These are phyloP conservation scores for Cichorium intybus DNA, from an alignment of 140 eudicot genomes.

Conservation along the genomic window DNA sequence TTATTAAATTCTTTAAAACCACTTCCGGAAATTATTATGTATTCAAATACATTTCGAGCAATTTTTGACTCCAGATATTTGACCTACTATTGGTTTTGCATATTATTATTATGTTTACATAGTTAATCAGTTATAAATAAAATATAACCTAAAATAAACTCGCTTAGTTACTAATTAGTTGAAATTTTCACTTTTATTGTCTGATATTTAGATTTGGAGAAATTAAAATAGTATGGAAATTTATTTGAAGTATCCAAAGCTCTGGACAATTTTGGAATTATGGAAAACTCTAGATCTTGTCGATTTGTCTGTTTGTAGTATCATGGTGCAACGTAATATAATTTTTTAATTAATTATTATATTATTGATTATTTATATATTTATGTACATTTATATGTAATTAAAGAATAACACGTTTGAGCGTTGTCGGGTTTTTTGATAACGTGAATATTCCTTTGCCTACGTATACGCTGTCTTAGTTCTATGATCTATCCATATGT, in stretches of 20 bases:
- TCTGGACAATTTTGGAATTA: slow-evolving; percentile 16
- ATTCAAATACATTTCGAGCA: too few species aligned
- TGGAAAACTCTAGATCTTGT: slow-evolving; percentile 20
- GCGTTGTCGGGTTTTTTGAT: slow-evolving; percentile 2
- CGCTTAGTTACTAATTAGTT: too few species aligned
- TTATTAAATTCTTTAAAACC: too few species aligned
- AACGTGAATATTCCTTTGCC: slow-evolving; percentile 32
- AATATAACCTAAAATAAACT: too few species aligned
- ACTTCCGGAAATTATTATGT: too few species aligned
- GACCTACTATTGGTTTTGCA: too few species aligned
- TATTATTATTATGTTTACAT: too few species aligned
- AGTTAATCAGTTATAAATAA: too few species aligned
- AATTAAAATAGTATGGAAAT: too few species aligned
- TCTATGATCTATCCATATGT: slow-evolving; percentile 10
- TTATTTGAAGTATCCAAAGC: slow-evolving; percentile 39
- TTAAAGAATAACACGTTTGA: slow-evolving; percentile 25
- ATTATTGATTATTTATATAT: not conserved
- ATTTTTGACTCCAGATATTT: too few species aligned
- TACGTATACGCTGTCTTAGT: slow-evolving; percentile 16
- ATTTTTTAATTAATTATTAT: not conserved
- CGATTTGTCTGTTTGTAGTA: slow-evolving; percentile 2
- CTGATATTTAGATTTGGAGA: too few species aligned
- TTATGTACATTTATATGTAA: not conserved
- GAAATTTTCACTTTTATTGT: too few species aligned
- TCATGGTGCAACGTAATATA: not conserved